Evolutionary conservation across 257 asterid genomes (phyloP), one percentile per base, ranked within the genome.

Genomic region (Plantago major): DNA sequence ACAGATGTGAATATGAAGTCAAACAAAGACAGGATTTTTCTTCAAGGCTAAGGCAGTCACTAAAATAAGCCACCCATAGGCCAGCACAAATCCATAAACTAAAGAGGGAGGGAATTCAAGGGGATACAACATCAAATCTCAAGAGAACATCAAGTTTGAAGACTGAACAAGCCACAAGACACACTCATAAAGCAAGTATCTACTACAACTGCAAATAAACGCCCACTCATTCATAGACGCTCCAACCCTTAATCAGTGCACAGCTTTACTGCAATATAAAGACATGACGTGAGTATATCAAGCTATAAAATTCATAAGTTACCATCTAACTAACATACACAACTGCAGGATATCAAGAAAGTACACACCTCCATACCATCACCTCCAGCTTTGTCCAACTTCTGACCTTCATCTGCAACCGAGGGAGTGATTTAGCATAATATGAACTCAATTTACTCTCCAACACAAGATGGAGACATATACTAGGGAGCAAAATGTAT

Each of bases 351-450:
- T 14, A 43, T 7, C 13, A 12, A 48, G 42, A 60, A 69, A 17
- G 15, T 55, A 65, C 78, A 58, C 55, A 84, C 95, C 93, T 87
- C 86, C 42, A 80, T 83, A 67, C 75, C 86, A 14, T 76, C 90
- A 42, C 82, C 93, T 30, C 87, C 90, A 46, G 55, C 76, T 77
- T 74, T 86, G 81, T 44, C 91, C 51, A 63, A 63, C 48, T 83
- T 86, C 65, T 68, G 84, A 48, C 70, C 77, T 60, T 87, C 95
- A 42, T 87, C 94, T 87, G 79, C 74, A 19, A 76, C 55, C 48
- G 76, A 66, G 10, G 55, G 40, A 33, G 40, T 33, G 40, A 33
- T 4, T 33, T 33, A 33, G 40, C 40, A 33, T 3, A 7, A 33
- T 33, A 33, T 30, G 6, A 33, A 4, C 40, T 33, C 40, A 33